Evolutionary conservation across 2,329 filamentous ascomycete species (phyloP), one percentile per base, ranked within the genome.

Genomic region (Sphaerulina vaccinii): DNA sequence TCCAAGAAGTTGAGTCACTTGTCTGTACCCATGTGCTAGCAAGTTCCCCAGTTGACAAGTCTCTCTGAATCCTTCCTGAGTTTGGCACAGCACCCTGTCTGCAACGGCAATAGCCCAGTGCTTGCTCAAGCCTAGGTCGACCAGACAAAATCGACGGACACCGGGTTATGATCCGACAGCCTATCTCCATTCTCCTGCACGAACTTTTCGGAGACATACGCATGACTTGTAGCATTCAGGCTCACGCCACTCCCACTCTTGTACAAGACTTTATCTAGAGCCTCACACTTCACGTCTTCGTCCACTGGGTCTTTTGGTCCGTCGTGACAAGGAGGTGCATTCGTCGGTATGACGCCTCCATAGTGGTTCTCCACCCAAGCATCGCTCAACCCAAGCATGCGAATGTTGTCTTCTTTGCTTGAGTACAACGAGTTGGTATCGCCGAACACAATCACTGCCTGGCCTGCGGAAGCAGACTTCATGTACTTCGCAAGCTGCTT

Each of bases 361-460:
- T 38, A 21, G 2, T 42, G 5, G 16, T 84, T 71, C 60, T 84
- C 69, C 10, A 87, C 72, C 81, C 83, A 87, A 0, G 75, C 65
- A 64, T 87, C 83, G 0, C 67, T 75, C 65, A 87, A 69, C n/a
- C 70, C 62, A 55, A 84, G 78, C 47, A 81, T 58, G 5, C 67
- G 68, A 43, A 81, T 76, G 32, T 76, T 78, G 66, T 85, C 80
- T 7, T 67, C 73, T 1, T 74, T 64, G 13, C 80, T 77, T 1
- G 81, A 83, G 70, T 86, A 87, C 16, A 82, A 79, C 51, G 78
- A 78, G 70, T 87, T 87, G 18, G 80, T 82, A 66, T 87, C 84
- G 42, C 84, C 84, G 52, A 78, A 81, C 9, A 87, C 73, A 23
- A 87, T 65, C 0, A 87, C 83, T 1, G 84, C 75, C 56, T 85